Conservation (phyloP, 257 asterid species). For the Ehretia macrophylla region DNA sequence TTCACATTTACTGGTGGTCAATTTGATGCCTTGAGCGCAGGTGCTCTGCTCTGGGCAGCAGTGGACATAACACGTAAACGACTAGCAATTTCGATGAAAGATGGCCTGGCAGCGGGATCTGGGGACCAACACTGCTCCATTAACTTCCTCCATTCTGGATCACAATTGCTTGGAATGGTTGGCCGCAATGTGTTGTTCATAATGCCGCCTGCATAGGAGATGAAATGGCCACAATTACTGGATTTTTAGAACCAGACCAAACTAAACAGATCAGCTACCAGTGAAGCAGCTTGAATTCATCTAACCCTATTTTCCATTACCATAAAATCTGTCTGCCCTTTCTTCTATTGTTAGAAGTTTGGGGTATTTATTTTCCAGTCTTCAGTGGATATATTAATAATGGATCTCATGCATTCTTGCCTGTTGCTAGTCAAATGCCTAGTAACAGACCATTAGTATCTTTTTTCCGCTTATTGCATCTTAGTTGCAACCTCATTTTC, state of each 20-base stretch:
- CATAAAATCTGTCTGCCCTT: too few species aligned
- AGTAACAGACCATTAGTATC: too few species aligned
- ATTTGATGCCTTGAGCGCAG: slow-evolving; percentile 23
- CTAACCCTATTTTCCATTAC: too few species aligned
- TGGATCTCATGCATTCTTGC: too few species aligned
- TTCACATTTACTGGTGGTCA: background rate
- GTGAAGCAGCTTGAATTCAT: too few species aligned
- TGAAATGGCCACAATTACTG: background rate
- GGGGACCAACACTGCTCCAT: slow-evolving; percentile 98
- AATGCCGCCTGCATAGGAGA: slow-evolving; percentile 65
- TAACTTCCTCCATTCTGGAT: slow-evolving; percentile 70
- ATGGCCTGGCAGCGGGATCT: slow-evolving; percentile 71
- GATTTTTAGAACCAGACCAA: background rate
- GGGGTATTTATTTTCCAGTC: too few species aligned
- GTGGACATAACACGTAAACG: slow-evolving; percentile 70
- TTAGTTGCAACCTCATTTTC: too few species aligned
- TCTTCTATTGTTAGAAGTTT: too few species aligned
- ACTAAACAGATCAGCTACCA: too few species aligned
- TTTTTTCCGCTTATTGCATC: too few species aligned
- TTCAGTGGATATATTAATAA: too few species aligned
- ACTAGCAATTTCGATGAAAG: slow-evolving; percentile 73
- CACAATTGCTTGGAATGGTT: slow-evolving; percentile 76
- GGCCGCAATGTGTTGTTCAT: slow-evolving; percentile 91
- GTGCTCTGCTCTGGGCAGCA: slow-evolving; percentile 42
- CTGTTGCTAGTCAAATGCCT: too few species aligned